phyloP scores from a whole-genome alignment of 768 basidiomycete species.

The Pleurotus salmoneostramineus region DNA sequence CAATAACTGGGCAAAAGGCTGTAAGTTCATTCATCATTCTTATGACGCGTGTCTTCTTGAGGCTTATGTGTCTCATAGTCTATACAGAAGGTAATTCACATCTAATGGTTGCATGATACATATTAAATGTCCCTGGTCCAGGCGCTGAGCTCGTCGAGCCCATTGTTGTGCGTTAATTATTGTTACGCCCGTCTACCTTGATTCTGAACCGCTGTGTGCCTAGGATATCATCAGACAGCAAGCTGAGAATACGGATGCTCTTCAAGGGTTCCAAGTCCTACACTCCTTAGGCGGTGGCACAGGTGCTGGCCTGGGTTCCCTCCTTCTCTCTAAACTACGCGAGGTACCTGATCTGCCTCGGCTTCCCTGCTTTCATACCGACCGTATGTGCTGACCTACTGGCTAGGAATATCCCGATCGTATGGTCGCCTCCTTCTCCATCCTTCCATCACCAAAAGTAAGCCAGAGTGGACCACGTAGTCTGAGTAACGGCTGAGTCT shows the following conservation, averaged over 20 bases:
- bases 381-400: not conserved
- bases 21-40: constrained; percentile 53
- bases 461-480: not conserved
- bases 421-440: constrained; percentile 53
- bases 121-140: constrained; percentile 17
- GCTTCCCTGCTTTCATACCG: constrained; percentile 12
- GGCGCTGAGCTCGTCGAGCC: constrained; percentile 89
- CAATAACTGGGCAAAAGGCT: constrained; percentile 97
- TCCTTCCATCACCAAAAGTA: constrained; percentile 51
- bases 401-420: constrained; percentile 48
- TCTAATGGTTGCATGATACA: not conserved
- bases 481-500: not conserved
- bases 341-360: constrained; percentile 50
- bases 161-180: constrained; percentile 48
- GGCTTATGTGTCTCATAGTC: constrained; percentile 34
- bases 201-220: not conserved
- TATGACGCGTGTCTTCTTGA: no score
- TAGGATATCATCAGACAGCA: constrained; percentile 78
- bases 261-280: constrained; percentile 89
- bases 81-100: constrained; percentile 76
- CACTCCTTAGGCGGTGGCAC: constrained; percentile 93
- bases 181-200: not conserved
- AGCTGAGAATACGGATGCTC: constrained; percentile 74
- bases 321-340: constrained; percentile 77
- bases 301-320: constrained; percentile 79